Percentiles rank a stretch among this genome's conserved stretches.
Evolutionary conservation across 495 filamentous ascomycete genomes (phyloP).

Genomic region (Symbiotaphrina buchneri): DNA sequence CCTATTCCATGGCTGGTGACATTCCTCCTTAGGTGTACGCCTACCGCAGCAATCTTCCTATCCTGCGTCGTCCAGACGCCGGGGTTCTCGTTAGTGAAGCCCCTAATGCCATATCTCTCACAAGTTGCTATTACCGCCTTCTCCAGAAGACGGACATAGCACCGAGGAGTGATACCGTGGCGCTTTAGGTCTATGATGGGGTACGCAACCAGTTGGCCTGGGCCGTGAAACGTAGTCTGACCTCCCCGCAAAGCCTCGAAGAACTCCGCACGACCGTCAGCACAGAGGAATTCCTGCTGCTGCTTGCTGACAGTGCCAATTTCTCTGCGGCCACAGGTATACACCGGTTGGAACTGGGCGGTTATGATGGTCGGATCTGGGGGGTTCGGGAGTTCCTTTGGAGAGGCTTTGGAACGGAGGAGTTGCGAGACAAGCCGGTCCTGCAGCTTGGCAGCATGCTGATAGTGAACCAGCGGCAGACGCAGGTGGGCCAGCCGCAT

Average conservation of each 20-base stretch:
- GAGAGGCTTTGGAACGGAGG: slow-evolving; percentile 22
- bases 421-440: slow-evolving; percentile 17
- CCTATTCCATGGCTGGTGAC: slow-evolving; percentile 75
- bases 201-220: slow-evolving; percentile 79
- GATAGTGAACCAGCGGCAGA: slow-evolving; percentile 31
- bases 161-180: slow-evolving; percentile 21
- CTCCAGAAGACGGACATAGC: slow-evolving; percentile 56
- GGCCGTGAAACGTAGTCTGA: slow-evolving; percentile 87
- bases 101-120: slow-evolving; percentile 26
- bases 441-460: slow-evolving; percentile 16
- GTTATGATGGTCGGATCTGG: slow-evolving; percentile 55
- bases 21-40: slow-evolving; percentile 67
- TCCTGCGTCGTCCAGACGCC: slow-evolving; percentile 55
- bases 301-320: slow-evolving; percentile 16
- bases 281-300: slow-evolving; percentile 16
- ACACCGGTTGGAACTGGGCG: slow-evolving; percentile 66
- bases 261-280: slow-evolving; percentile 31
- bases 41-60: slow-evolving; percentile 70
- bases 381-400: slow-evolving; percentile 17
- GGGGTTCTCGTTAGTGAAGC: slow-evolving; percentile 45
- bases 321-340: slow-evolving; percentile 79
- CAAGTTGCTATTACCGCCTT: slow-evolving; percentile 44
- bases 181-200: slow-evolving; percentile 57
- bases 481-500: slow-evolving; percentile 47
- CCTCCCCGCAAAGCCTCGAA: slow-evolving; percentile 59